phyloP scores from a whole-genome alignment of 129 eudicot species.

The Arctium minus region DNA sequence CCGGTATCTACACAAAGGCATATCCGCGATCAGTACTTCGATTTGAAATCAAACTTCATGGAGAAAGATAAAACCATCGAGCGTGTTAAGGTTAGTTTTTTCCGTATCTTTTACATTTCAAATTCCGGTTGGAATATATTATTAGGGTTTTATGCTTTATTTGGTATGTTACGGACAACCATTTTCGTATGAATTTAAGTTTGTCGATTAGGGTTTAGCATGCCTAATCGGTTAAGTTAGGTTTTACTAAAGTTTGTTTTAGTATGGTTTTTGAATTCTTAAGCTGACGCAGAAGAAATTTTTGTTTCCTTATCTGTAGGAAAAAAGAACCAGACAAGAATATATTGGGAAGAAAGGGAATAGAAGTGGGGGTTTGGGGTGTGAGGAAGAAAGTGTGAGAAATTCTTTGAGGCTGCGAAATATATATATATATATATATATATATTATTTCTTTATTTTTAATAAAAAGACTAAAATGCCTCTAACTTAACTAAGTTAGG shows the following conservation, averaged over 20 bases:
- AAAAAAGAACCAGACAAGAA: too few species aligned
- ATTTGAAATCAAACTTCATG: slow-evolving; percentile 36
- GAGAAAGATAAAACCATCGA: slow-evolving; percentile 53
- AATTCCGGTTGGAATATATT: neutral
- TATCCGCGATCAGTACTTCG: slow-evolving; percentile 44
- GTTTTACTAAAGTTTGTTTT: neutral
- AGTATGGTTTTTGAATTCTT: neutral
- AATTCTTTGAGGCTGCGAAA: too few species aligned
- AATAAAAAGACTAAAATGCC: too few species aligned
- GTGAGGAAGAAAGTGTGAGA: too few species aligned
- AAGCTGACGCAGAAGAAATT: too few species aligned
- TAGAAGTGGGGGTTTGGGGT: too few species aligned
- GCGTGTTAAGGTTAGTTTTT: slow-evolving; percentile 56
- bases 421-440: too few species aligned
- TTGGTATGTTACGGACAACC: neutral
- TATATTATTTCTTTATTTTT: too few species aligned
- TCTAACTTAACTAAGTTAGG: too few species aligned
- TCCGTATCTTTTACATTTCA: neutral
- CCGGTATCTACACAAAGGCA: neutral
- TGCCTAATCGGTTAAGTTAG: neutral
- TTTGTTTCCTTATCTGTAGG: too few species aligned
- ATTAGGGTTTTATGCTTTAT: neutral
- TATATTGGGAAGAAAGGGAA: too few species aligned
- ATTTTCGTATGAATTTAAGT: neutral
- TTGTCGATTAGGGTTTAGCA: neutral